Percentiles rank a stretch among this genome's conserved stretches.
Evolutionary conservation across 495 filamentous ascomycete genomes (phyloP).

Genomic region (Penicillium coprophilum): DNA sequence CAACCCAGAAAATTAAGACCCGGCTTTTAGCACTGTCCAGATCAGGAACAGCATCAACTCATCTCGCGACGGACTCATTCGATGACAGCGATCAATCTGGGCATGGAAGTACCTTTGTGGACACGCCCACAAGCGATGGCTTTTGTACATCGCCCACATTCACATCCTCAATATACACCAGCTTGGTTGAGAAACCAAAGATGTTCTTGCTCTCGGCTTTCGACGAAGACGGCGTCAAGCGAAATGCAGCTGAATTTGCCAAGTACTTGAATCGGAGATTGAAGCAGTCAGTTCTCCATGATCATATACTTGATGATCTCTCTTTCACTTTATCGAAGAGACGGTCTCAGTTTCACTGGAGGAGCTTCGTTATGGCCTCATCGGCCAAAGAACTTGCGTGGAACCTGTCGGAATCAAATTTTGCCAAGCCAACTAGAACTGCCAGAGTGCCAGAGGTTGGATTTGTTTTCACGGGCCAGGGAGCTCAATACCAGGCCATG

Average conservation of each 20-base stretch:
- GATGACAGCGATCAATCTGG: constrained; percentile 16
- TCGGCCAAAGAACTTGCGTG: constrained; percentile 24
- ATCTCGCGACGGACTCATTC: constrained; percentile 6
- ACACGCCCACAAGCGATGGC: constrained; percentile 18
- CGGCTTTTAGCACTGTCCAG: background rate
- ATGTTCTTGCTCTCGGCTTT: constrained; percentile 31
- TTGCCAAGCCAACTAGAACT: constrained; percentile 19
- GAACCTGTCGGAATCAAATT: constrained; percentile 19
- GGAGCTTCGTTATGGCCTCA: constrained; percentile 23
- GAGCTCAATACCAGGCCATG: constrained; percentile 37
- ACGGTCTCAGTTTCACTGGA: constrained; percentile 30
- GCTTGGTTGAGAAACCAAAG: constrained; percentile 15
- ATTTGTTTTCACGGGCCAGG: constrained; percentile 41
- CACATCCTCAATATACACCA: background rate
- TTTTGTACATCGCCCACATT: constrained; percentile 8
- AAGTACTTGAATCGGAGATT: constrained; percentile 18
- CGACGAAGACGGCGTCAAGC: constrained; percentile 33
- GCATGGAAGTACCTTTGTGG: background rate
- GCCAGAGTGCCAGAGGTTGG: constrained; percentile 15
- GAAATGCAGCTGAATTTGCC: constrained; percentile 24
- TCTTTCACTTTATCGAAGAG: constrained; percentile 28
- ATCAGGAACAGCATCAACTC: background rate
- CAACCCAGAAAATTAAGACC: background rate
- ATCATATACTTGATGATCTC: constrained; percentile 23
- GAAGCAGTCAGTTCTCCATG: background rate